These are phyloP conservation scores for Phytophthora parvispora DNA, from an alignment of 352 stramenopile species.

Conservation along the genomic window DNA sequence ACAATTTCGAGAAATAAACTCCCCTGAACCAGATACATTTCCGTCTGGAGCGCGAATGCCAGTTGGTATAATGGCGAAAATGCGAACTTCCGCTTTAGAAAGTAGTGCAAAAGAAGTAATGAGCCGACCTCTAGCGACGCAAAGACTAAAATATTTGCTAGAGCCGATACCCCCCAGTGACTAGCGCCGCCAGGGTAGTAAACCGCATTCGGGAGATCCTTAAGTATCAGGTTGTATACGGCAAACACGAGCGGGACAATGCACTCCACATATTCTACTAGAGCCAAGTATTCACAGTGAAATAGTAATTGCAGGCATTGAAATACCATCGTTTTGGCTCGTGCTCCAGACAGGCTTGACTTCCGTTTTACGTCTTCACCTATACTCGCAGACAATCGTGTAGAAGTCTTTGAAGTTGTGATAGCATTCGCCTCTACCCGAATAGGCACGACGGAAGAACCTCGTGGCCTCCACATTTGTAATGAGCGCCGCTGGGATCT, in stretches of 20 bases:
- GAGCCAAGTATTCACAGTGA: conserved; percentile 36
- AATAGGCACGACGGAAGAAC: background rate
- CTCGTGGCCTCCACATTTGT: background rate
- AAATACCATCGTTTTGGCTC: conserved; percentile 12
- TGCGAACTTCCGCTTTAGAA: conserved; percentile 34
- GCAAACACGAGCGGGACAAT: conserved; percentile 40
- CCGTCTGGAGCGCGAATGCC: conserved; percentile 44
- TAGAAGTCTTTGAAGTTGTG: background rate
- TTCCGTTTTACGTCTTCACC: background rate
- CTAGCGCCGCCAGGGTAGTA: conserved; percentile 35
- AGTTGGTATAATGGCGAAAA: conserved; percentile 41
- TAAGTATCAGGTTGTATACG: conserved; percentile 37
- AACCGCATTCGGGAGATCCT: conserved; percentile 35
- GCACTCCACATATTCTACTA: conserved; percentile 50
- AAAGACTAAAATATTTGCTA: conserved; percentile 25
- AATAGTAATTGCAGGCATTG: conserved; percentile 40
- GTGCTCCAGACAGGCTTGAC: background rate
- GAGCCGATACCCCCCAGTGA: background rate
- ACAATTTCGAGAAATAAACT: background rate
- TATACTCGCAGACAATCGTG: background rate
- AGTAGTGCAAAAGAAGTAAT: conserved; percentile 24
- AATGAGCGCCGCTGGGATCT: background rate
- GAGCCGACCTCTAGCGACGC: conserved; percentile 36
- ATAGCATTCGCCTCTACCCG: background rate
- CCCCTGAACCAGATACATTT: conserved; percentile 7